Evolutionary conservation across 2,329 filamentous ascomycete genomes (phyloP), one percentile per base, ranked within the genome.

Genomic region (Penicillium sp.): DNA sequence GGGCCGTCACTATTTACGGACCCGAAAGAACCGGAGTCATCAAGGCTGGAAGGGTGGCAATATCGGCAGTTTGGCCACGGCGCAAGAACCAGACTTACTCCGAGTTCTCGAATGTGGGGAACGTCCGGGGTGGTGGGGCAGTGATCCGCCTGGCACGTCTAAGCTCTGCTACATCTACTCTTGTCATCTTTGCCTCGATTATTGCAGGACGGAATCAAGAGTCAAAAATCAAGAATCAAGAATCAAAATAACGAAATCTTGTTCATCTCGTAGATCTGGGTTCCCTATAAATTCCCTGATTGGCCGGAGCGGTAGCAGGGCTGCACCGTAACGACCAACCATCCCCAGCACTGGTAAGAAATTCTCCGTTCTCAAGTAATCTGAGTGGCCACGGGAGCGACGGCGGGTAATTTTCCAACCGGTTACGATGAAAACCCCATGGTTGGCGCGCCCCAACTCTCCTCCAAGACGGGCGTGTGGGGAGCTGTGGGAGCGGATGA

Each of bases 401-500:
- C 13, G 41, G 38, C 54, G 58, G 58, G 44, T 60, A 60, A 61
- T 60, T 44, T 53, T 35, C 48, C 50, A 54, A 39, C 33, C 54
- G 56, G 51, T 2, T 10, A 33, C 25, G 39, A 45, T 53, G 42
- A 30, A 39, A 25, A n/a, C n/a, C 36, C 31, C 47, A 30, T 33
- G 39, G 18, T 35, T n/a, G 20, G 33, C 20, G 33, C n/a, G 8
- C 24, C 27, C 24, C 25, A 42, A 30, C 33, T 46, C 16, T 33
- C 14, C 45, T 44, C 25, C 33, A 46, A 39, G 20, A 20, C 22
- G 9, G 24, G 20, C 13, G 35, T 63, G 61, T 60, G 60, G 58
- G 51, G 56, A 61, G 46, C 30, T 59, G 61, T 63, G 60, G 61
- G 58, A 60, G 52, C 51, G 61, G 61, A 38, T 62, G 62, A 62